These are phyloP conservation scores for Physcia stellaris DNA, from an alignment of 495 filamentous ascomycete genomes.

Conservation along the genomic window DNA sequence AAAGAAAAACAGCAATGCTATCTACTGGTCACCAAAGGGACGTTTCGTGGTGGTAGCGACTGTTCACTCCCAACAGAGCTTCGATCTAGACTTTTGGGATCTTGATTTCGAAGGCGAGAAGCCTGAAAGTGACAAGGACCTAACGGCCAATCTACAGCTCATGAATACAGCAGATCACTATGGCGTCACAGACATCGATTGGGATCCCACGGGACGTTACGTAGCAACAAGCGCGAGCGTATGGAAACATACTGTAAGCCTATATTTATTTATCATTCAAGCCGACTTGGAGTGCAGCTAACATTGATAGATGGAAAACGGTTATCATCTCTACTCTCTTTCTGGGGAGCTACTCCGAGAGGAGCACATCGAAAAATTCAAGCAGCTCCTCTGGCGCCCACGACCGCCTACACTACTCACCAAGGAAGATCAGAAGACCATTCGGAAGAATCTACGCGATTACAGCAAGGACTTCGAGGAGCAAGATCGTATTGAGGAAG, in stretches of 20 bases:
- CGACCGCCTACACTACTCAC: slow-evolving; percentile 76
- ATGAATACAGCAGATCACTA: slow-evolving; percentile 92
- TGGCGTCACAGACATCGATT: slow-evolving; percentile 92
- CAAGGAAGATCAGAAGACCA: slow-evolving; percentile 90
- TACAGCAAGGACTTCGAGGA: slow-evolving; percentile 91
- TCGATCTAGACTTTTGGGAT: slow-evolving; percentile 95
- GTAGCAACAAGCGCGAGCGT: slow-evolving; percentile 82
- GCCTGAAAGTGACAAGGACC: slow-evolving; percentile 78
- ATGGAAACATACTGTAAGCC: slow-evolving; percentile 84
- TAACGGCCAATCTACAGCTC: slow-evolving; percentile 84
- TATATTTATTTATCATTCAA: neutral
- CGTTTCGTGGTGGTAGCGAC: slow-evolving; percentile 89
- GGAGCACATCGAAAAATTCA: slow-evolving; percentile 90
- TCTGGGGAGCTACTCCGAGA: slow-evolving; percentile 78
- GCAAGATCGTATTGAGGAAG: slow-evolving; percentile 82
- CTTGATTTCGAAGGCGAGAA: slow-evolving; percentile 97
- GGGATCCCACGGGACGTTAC: slow-evolving; percentile 92
- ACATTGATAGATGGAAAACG: slow-evolving; percentile 96
- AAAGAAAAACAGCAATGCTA: slow-evolving; percentile 98
- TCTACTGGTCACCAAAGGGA: slow-evolving; percentile 98
- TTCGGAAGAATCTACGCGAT: slow-evolving; percentile 96
- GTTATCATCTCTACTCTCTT: slow-evolving; percentile 97
- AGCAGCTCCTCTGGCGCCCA: slow-evolving; percentile 90
- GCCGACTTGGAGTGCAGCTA: neutral
- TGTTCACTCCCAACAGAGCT: slow-evolving; percentile 79